These are phyloP conservation scores for Capsella bursapastoris DNA, from an alignment of 345 rosid genomes.

Conservation along the genomic window DNA sequence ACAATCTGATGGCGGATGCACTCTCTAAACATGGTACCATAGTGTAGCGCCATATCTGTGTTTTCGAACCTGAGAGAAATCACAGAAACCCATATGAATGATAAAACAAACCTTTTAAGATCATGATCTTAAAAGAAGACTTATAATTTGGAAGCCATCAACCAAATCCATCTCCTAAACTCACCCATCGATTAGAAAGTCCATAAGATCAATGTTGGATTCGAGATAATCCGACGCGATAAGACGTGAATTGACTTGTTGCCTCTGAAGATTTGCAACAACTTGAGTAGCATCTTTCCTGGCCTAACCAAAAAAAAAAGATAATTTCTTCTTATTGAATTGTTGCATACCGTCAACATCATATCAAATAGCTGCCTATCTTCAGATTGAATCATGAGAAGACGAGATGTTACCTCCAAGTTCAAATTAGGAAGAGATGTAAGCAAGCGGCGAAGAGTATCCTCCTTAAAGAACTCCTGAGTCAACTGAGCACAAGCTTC, in stretches of 20 bases:
- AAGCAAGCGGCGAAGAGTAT: slow-evolving; percentile 75
- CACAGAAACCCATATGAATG: slow-evolving; percentile 20
- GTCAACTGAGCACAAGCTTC: slow-evolving; percentile 95
- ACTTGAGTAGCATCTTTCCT: slow-evolving; percentile 98
- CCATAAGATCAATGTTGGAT: slow-evolving; percentile 84
- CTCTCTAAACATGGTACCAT: slow-evolving; percentile 96
- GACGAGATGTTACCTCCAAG: slow-evolving; percentile 67
- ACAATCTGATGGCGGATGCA: slow-evolving; percentile 97
- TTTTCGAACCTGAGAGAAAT: slow-evolving; percentile 65
- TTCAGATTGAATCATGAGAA: neutral
- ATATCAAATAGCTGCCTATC: neutral
- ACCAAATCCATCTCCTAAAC: slow-evolving; percentile 20
- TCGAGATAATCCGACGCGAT: slow-evolving; percentile 92
- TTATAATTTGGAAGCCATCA: neutral
- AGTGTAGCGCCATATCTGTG: slow-evolving; percentile 94
- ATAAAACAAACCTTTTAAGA: neutral
- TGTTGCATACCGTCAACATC: slow-evolving; percentile 1
- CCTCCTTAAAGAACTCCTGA: slow-evolving; percentile 84
- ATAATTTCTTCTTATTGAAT: no score
- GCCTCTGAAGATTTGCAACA: slow-evolving; percentile 97
- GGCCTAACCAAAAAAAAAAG: slow-evolving; percentile 58
- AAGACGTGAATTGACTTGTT: slow-evolving; percentile 86
- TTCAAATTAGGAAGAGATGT: slow-evolving; percentile 75
- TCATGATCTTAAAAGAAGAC: slow-evolving; percentile 12
- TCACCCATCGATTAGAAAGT: slow-evolving; percentile 78